Evolutionary conservation across 179 eudicot species (phyloP), one percentile per base, ranked within the genome.

Genomic region (Corrigiola litoralis): DNA sequence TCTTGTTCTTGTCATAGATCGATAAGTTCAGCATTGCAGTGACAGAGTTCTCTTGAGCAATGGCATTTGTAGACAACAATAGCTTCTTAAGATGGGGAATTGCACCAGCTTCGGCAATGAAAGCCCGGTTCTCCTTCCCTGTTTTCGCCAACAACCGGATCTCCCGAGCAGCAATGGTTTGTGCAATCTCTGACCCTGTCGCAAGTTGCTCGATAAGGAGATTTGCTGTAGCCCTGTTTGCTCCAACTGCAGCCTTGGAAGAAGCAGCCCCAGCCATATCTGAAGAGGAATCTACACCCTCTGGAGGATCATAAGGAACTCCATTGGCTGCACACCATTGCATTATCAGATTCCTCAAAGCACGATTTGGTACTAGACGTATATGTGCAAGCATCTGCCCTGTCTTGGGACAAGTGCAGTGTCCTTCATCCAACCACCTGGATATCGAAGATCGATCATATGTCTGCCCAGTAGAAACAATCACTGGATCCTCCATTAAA

Each of bases 361-460:
- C 95, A 27, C 90, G 70, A 63, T 92, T 92, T 1, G 95, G 87
- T 11, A 90, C 82, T 36, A 90, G 81, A 14, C 71, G 75, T 6
- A 67, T 70, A 56, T 85, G 92, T 45, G 72, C 70, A 48, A 92
- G 89, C 72, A 65, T 68, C 45, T 92, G 98, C 66, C 98, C 98
- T 0, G 98, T 85, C 61, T 90, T 89, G 0, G 96, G 96, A 72
- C 98, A 92, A 57, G 82, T 90, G 51, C 58, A 72, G 68, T 92
- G 87, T 46, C 98, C 98, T 72, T 87, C 96, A 25, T 87, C 96
- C 23, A 92, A 70, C 98, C 98, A 92, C 57, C 92, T 81, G 0
- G 84, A 31, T 28, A 92, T 92, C 0, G 90, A 82, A n/a, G 77
- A 57, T 17, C 88, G 78, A 65, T 92, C 98, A 60, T 87, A 92